phyloP scores from a whole-genome alignment of 208 protist species.

The Acanthamoeba comandoni region DNA sequence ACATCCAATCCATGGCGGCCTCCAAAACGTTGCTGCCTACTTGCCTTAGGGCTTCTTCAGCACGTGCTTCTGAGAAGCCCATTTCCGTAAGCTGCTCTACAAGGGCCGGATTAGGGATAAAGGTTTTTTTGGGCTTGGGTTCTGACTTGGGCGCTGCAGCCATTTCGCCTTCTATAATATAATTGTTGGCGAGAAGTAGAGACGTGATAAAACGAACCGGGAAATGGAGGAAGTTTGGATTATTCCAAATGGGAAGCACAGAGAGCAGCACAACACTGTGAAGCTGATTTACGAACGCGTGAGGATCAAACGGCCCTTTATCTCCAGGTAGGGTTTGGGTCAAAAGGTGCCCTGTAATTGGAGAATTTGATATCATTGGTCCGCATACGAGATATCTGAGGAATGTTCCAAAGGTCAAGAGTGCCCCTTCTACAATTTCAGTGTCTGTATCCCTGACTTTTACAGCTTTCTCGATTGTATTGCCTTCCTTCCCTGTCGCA shows the following conservation, averaged over 20 bases:
- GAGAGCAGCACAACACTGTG: conserved; percentile 19
- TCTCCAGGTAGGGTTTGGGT: conserved; percentile 55
- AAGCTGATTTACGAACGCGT: conserved; percentile 40
- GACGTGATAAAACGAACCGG: conserved; percentile 68
- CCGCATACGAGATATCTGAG: conserved; percentile 58
- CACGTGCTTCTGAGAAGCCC: conserved; percentile 47
- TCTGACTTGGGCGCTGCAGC: background rate
- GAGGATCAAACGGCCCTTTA: conserved; percentile 59
- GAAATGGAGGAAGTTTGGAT: conserved; percentile 50
- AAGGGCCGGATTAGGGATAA: conserved; percentile 30
- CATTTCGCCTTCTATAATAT: conserved; percentile 46
- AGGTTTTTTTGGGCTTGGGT: conserved; percentile 59
- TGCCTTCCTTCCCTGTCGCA: background rate
- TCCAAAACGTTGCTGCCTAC: conserved; percentile 56
- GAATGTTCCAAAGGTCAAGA: conserved; percentile 63
- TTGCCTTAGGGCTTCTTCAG: conserved; percentile 60
- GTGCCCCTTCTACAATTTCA: conserved; percentile 26
- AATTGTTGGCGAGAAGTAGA: conserved; percentile 52
- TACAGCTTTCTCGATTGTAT: conserved; percentile 6
- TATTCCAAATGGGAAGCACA: conserved; percentile 63
- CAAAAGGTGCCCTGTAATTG: conserved; percentile 45
- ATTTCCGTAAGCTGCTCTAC: conserved; percentile 66
- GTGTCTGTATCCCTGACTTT: conserved; percentile 16
- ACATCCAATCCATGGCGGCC: conserved; percentile 64
- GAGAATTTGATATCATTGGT: conserved; percentile 30